These are phyloP conservation scores for Trapa bicornis DNA, from an alignment of 345 rosid genomes.

Conservation along the genomic window DNA sequence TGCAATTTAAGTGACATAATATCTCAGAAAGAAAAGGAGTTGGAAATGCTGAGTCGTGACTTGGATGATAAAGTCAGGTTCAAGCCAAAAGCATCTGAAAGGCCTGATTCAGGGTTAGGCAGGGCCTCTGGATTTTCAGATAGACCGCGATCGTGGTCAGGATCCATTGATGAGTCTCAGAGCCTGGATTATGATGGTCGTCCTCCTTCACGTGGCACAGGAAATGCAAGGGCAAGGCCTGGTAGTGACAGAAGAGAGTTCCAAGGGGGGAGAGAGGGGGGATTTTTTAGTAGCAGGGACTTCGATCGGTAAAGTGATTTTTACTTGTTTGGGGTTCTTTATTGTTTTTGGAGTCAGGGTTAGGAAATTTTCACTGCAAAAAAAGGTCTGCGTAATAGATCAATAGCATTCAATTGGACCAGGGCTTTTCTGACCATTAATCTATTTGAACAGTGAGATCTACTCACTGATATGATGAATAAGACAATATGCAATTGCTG, in stretches of 20 bases:
- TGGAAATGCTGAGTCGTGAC: conserved; percentile 50
- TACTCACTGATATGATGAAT: neutral
- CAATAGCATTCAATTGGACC: too few relatives aligned
- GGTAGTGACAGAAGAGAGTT: conserved; percentile 64
- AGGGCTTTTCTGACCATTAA: too few relatives aligned
- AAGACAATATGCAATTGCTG: neutral
- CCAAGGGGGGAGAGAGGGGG: conserved; percentile 78
- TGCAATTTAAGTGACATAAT: conserved; percentile 28
- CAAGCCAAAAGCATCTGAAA: conserved; percentile 59
- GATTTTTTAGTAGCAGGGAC: conserved; percentile 60
- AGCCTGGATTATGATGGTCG: conserved; percentile 57
- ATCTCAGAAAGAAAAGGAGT: conserved; percentile 48
- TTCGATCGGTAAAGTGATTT: conserved; percentile 42
- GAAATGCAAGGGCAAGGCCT: conserved; percentile 52
- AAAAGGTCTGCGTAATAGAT: too few relatives aligned
- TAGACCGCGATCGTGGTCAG: conserved; percentile 68
- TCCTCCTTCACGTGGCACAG: conserved; percentile 75
- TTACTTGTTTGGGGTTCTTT: neutral
- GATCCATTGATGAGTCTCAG: conserved; percentile 65
- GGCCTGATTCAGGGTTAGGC: conserved; percentile 74
- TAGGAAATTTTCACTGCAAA: neutral
- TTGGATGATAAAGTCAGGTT: conserved; percentile 72
- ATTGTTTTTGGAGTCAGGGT: neutral
- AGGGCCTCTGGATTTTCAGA: conserved; percentile 48
- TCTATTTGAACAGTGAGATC: neutral